A percentile compares a stretch with the other conserved stretches of the same genome.
phyloP scores from a whole-genome alignment of 2,329 filamentous ascomycete species.

The Thermoascus crustaceus region DNA sequence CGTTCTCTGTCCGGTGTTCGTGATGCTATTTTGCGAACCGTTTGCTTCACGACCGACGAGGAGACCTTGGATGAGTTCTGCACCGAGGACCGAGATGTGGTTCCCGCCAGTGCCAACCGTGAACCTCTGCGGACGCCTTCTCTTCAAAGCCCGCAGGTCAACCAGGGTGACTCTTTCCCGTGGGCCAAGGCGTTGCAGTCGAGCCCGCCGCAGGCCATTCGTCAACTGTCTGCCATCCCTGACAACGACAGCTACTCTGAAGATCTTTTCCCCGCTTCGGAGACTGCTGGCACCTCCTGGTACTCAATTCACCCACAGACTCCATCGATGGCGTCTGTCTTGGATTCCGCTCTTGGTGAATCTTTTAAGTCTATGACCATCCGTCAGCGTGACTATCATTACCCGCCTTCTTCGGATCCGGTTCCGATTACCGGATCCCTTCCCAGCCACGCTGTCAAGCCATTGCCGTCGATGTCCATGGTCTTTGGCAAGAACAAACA shows the following conservation, averaged over 20 bases:
- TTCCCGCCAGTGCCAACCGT: slow-evolving; percentile 76
- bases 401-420: slow-evolving; percentile 47
- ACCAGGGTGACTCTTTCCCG: slow-evolving; percentile 72
- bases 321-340: slow-evolving; percentile 72
- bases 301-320: slow-evolving; percentile 68
- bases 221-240: slow-evolving; percentile 80
- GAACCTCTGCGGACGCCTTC: slow-evolving; percentile 94
- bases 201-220: slow-evolving; percentile 60
- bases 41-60: slow-evolving; percentile 90
- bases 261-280: slow-evolving; percentile 75
- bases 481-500: slow-evolving; percentile 66
- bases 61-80: slow-evolving; percentile 92
- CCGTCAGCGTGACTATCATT: slow-evolving; percentile 32
- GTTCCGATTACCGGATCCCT: slow-evolving; percentile 74
- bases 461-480: slow-evolving; percentile 62
- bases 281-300: slow-evolving; percentile 59
- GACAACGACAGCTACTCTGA: slow-evolving; percentile 71
- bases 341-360: slow-evolving; percentile 71
- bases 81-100: slow-evolving; percentile 64
- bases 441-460: slow-evolving; percentile 52
- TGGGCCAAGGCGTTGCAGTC: slow-evolving; percentile 88
- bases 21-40: slow-evolving; percentile 66
- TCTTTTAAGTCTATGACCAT: slow-evolving; percentile 70
- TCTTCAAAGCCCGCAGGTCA: slow-evolving; percentile 76
- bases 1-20: slow-evolving; percentile 73